Evolutionary conservation across 345 rosid species (phyloP), one percentile per base, ranked within the genome.

Genomic region (Balakata baccata): DNA sequence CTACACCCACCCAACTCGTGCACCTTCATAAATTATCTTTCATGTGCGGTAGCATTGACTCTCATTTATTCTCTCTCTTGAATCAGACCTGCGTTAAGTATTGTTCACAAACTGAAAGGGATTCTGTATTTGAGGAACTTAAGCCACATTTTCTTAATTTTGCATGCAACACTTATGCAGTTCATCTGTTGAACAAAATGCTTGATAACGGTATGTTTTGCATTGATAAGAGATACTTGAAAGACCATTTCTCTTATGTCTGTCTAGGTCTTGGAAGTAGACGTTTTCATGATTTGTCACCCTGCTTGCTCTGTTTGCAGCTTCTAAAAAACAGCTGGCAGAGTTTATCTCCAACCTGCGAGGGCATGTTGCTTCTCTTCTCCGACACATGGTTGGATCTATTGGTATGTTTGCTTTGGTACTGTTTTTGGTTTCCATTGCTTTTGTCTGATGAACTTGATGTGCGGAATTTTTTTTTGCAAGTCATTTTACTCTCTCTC

Each of bases 371-470:
- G 95, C 97, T 34, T 16, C 85, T 60, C 92, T 90, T 74, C 96
- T 96, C 68, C 88, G 98, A 39, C 94, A 96, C 78, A 84, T 85
- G 91, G 93, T 90, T 81, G 99, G 97, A 77, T 93, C 98, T 64
- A 86, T 87, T 77, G 97, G 99, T 95, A 88, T 61, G 92, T 81
- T 58, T 49, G 2, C 25, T 22, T 52, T 17, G 34, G 3, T 47
- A 50, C 47, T n/a, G 18, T 14, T 41, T 60, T 52, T 57, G 53
- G 13, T 11, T 34, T 6, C 20, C 10, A 39, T 20, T 51, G 29
- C 61, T n/a, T 17, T 22, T 5, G 11, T 13, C 18, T 9, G 5
- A 41, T 34, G 14, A 14, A 10, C 8, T 51, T 60, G 75, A 63
- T 58, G 8, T 16, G n/a, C n/a, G 0, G 2, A 25, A 49, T 63